Percentiles rank a stretch among this genome's conserved stretches.
Conservation (phyloP, 225 moss, liverwort and hornwort genomes). For the Bryoerythrophyllum caledonicum region DNA sequence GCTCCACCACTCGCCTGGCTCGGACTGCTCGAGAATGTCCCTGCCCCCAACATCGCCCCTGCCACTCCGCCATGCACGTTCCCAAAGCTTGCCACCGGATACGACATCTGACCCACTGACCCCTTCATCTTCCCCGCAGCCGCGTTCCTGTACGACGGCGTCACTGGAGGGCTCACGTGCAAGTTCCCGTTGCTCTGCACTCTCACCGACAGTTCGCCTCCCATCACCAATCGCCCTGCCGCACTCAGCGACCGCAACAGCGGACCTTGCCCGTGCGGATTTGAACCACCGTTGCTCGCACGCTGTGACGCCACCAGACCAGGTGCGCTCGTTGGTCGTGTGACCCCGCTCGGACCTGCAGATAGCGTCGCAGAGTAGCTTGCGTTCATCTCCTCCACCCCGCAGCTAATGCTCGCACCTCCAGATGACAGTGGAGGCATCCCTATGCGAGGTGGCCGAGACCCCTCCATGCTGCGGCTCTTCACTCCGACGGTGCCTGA, state of each 20-base stretch:
- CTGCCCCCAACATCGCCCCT: conserved; percentile 32
- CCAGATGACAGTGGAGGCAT: conserved; percentile 57
- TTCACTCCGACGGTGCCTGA: conserved; percentile 37
- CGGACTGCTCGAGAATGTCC: conserved; percentile 29
- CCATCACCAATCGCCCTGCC: conserved; percentile 69
- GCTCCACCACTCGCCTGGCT: conserved; percentile 31
- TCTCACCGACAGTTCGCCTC: conserved; percentile 51
- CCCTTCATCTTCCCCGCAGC: conserved; percentile 89
- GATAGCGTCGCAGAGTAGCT: conserved; percentile 52
- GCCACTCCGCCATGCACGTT: conserved; percentile 42
- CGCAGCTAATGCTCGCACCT: conserved; percentile 29
- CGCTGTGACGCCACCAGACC: conserved; percentile 68
- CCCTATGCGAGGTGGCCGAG: conserved; percentile 75
- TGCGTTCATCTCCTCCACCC: conserved; percentile 63
- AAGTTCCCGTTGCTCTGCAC: conserved; percentile 63
- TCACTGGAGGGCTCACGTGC: conserved; percentile 73
- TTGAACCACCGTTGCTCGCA: conserved; percentile 50
- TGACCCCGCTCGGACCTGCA: conserved; percentile 47
- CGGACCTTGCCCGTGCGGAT: conserved; percentile 56
- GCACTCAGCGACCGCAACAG: conserved; percentile 91
- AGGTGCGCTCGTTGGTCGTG: conserved; percentile 86
- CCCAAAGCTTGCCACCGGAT: conserved; percentile 39
- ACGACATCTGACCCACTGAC: conserved; percentile 50
- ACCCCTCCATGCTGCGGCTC: conserved; percentile 79
- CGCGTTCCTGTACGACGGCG: conserved; percentile 96